These are phyloP conservation scores for Hemileccinum rubropunctum DNA, from an alignment of 768 basidiomycete species.

Conservation along the genomic window DNA sequence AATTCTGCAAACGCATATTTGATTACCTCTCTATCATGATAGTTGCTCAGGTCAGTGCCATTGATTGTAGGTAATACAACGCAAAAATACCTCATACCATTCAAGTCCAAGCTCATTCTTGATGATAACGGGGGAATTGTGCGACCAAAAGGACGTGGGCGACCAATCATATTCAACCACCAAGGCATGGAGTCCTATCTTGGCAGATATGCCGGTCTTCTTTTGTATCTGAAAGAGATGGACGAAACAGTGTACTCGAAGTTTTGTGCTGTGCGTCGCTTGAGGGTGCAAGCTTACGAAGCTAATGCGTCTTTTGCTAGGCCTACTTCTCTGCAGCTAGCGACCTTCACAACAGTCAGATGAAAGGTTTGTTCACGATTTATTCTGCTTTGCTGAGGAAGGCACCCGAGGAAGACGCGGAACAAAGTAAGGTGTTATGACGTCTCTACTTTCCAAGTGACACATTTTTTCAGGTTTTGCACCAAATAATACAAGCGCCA, in stretches of 20 bases:
- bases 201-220: slow-evolving; percentile 82
- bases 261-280: slow-evolving; percentile 74
- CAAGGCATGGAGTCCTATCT: slow-evolving; percentile 76
- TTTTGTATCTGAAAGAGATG: slow-evolving; percentile 96
- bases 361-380: slow-evolving; percentile 64
- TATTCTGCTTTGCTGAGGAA: slow-evolving; percentile 64
- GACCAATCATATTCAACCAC: slow-evolving; percentile 59
- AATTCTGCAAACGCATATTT: slow-evolving; percentile 89
- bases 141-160: slow-evolving; percentile 41
- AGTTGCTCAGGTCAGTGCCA: slow-evolving; percentile 70
- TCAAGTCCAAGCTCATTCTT: slow-evolving; percentile 65
- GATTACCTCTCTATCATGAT: slow-evolving; percentile 93
- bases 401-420: slow-evolving; percentile 66
- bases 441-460: background rate
- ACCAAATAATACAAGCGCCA: slow-evolving; percentile 30
- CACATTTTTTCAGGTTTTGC: slow-evolving; percentile 41
- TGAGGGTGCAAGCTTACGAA: background rate
- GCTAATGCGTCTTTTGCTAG: slow-evolving; percentile 40
- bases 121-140: slow-evolving; percentile 59
- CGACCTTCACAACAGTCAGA: slow-evolving; percentile 76
- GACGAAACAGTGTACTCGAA: slow-evolving; percentile 86
- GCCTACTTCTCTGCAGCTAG: slow-evolving; percentile 88
- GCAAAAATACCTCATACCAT: slow-evolving; percentile 5
- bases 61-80: background rate
- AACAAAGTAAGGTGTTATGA: slow-evolving; percentile 51